Percentiles rank a stretch among this genome's conserved stretches.
phyloP scores from a whole-genome alignment of 2,329 filamentous ascomycete species.

The Metarhizium robertsii region DNA sequence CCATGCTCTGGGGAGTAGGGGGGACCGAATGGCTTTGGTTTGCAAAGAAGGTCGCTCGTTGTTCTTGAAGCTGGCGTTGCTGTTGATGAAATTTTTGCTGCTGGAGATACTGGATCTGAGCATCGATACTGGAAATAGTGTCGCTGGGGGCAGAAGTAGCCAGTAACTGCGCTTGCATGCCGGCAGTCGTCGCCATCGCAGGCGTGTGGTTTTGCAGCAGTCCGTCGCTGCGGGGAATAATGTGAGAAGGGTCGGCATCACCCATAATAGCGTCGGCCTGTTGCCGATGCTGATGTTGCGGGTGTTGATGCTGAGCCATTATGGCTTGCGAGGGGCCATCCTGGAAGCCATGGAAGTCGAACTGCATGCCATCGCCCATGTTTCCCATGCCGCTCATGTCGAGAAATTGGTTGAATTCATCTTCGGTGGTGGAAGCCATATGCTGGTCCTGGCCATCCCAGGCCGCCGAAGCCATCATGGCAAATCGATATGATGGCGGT shows the following conservation, averaged over 20 bases:
- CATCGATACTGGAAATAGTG: constrained; percentile 50
- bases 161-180: constrained; percentile 37
- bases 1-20: constrained; percentile 72
- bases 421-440: constrained; percentile 40
- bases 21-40: constrained; percentile 56
- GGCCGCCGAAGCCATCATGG: constrained; percentile 42
- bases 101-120: constrained; percentile 57
- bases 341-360: constrained; percentile 50
- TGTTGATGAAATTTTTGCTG: constrained; percentile 55
- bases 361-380: constrained; percentile 44
- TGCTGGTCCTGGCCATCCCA: constrained; percentile 51
- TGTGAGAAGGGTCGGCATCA: constrained; percentile 19
- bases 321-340: constrained; percentile 24
- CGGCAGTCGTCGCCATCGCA: constrained; percentile 35
- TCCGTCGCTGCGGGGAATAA: constrained; percentile 20
- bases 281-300: constrained; percentile 15
- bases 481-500: background rate
- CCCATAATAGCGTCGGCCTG: constrained; percentile 27
- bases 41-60: constrained; percentile 44
- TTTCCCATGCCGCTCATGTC: constrained; percentile 48
- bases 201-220: constrained; percentile 37
- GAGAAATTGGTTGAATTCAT: constrained; percentile 57
- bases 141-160: constrained; percentile 33
- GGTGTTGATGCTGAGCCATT: constrained; percentile 21
- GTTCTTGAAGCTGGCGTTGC: constrained; percentile 48